Evolutionary conservation across 2,329 filamentous ascomycete species (phyloP), one percentile per base, ranked within the genome.

Genomic region (Emergomyces orientalis): DNA sequence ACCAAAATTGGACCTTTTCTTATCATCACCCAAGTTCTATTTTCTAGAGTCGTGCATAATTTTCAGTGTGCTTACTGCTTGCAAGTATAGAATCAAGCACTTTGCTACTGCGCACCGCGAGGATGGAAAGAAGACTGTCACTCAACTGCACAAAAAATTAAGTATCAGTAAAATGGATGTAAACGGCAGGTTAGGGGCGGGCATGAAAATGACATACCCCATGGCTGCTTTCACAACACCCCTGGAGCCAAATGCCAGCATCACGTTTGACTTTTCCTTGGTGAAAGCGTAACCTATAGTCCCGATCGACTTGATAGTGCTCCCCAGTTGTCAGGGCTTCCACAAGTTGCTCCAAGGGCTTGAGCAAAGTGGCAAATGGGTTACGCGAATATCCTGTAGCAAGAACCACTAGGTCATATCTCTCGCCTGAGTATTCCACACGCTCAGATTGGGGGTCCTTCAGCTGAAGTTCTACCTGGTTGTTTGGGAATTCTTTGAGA

Each of bases 171-270:
- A 45, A 39, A 9, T 19, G 32, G 32, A 27, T 25, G 54, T 1
- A 32, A 39, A 34, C 8, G 5, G n/a, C 37, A 47, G 25, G 51
- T 34, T 45, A 9, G 13, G 22, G 22, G 32, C 11, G 25, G 34
- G 9, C 6, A 30, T 19, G 19, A 8, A 57, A 41, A 25, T 43
- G n/a, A 61, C 65, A 58, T 63, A 66, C 65, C 64, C 93, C 93
- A 75, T 97, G 93, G 41, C 91, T 96, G 65, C 82, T 86, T 79
- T 97, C 92, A 73, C 91, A 95, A 78, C 92, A 97, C 39, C 93
- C 93, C 75, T 97, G 94, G 69, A 97, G 80, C 88, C 90, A 97
- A 63, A 97, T 81, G 3, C 92, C 92, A 17, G 90, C 88, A 54
- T 87, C 85, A 0, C 81, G 72, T n/a, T 85, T 82, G 41, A 97